phyloP scores from a whole-genome alignment of 352 stramenopile genomes.

The Pythium apleroticum region DNA sequence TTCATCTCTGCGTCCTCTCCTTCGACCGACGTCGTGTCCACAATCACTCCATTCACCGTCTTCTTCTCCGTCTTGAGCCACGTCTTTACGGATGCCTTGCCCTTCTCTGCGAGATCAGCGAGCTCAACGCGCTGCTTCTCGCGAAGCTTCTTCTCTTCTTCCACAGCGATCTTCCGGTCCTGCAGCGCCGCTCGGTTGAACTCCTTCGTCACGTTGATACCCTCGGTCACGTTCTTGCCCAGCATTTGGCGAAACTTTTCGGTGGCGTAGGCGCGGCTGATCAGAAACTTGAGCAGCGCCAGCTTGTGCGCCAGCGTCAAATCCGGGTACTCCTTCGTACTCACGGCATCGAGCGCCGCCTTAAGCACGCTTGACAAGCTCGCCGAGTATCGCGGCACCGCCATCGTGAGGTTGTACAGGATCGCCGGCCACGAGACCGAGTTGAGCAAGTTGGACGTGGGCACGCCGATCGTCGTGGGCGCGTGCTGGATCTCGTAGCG shows the following conservation, averaged over 20 bases:
- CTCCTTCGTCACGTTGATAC: slow-evolving; percentile 63
- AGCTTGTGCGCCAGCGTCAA: slow-evolving; percentile 69
- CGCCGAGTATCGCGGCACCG: slow-evolving; percentile 69
- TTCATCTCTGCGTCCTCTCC: slow-evolving; percentile 42
- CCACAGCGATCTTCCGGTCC: slow-evolving; percentile 60
- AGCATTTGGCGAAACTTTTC: slow-evolving; percentile 68
- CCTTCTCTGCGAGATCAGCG: slow-evolving; percentile 42
- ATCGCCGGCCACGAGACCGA: slow-evolving; percentile 79
- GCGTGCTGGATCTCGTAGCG: slow-evolving; percentile 81
- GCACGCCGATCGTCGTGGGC: slow-evolving; percentile 74
- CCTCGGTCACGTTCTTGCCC: slow-evolving; percentile 55
- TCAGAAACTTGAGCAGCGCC: slow-evolving; percentile 65
- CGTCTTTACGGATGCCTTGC: slow-evolving; percentile 59
- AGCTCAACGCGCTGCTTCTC: slow-evolving; percentile 76
- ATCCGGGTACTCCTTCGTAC: slow-evolving; percentile 51
- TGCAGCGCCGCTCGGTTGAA: slow-evolving; percentile 67
- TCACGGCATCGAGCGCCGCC: slow-evolving; percentile 46
- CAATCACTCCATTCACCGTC: slow-evolving; percentile 19
- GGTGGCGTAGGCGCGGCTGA: slow-evolving; percentile 54
- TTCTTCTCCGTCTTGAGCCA: slow-evolving; percentile 69
- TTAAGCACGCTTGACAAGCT: slow-evolving; percentile 40
- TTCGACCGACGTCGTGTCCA: slow-evolving; percentile 21
- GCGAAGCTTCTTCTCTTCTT: slow-evolving; percentile 81
- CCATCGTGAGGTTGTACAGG: slow-evolving; percentile 58
- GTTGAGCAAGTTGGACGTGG: slow-evolving; percentile 79